Percentiles rank a stretch among this genome's conserved stretches.
phyloP scores from a whole-genome alignment of 768 basidiomycete genomes.

The Mycena pura region DNA sequence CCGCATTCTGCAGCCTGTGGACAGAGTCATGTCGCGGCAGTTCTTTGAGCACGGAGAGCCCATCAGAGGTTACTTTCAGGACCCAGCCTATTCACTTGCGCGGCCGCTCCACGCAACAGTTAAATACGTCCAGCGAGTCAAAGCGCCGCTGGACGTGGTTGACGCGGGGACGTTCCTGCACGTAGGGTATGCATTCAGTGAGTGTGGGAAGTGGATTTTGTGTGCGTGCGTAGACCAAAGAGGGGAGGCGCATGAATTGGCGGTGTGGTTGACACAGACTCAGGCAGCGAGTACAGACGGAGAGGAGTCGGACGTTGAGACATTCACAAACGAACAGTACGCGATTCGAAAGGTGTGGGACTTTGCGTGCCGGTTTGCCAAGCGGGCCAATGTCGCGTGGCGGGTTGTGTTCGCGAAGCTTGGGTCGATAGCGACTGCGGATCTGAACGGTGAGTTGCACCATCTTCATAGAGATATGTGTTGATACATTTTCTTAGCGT shows the following conservation, averaged over 20 bases:
- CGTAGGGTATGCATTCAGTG: slow-evolving; percentile 72
- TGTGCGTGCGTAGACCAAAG: slow-evolving; percentile 79
- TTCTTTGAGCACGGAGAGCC: slow-evolving; percentile 49
- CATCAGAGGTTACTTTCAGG: slow-evolving; percentile 61
- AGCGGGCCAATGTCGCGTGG: slow-evolving; percentile 80
- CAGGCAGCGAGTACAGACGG: slow-evolving; percentile 31
- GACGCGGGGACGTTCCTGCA: slow-evolving; percentile 73
- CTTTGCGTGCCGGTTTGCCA: slow-evolving; percentile 67
- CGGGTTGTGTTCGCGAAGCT: slow-evolving; percentile 74
- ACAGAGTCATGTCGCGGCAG: slow-evolving; percentile 64
- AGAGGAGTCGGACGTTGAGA: slow-evolving; percentile 37
- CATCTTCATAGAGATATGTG: slow-evolving; percentile 2
- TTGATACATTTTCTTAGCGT: slow-evolving; percentile 54
- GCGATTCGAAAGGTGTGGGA: slow-evolving; percentile 71
- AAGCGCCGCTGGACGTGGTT: slow-evolving; percentile 47
- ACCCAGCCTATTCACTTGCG: slow-evolving; percentile 57
- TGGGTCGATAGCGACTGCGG: slow-evolving; percentile 62
- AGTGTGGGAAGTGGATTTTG: slow-evolving; percentile 78
- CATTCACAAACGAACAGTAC: slow-evolving; percentile 50
- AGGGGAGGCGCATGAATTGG: slow-evolving; percentile 75
- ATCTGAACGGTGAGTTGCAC: slow-evolving; percentile 66
- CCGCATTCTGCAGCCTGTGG: slow-evolving; percentile 65
- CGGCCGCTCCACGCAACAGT: slow-evolving; percentile 43
- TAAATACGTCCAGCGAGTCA: slow-evolving; percentile 50
- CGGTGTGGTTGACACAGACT: slow-evolving; percentile 69